Conservation (phyloP, 1,139 yeast genomes). For the Nadsonia commutata region DNA sequence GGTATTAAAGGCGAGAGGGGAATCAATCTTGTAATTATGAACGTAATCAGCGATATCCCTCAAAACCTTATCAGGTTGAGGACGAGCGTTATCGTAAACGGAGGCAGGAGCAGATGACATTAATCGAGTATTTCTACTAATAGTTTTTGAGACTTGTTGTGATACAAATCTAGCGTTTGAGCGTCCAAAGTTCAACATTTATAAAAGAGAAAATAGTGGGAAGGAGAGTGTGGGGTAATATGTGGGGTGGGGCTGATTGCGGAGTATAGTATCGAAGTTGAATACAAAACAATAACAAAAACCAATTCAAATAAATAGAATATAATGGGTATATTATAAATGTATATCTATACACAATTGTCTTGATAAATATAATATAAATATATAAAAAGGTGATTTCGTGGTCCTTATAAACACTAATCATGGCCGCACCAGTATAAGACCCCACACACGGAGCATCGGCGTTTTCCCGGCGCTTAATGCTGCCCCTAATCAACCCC, state of each 20-base stretch:
- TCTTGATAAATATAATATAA: neutral
- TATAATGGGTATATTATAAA: neutral
- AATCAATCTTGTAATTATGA: conserved; percentile 32
- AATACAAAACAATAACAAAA: neutral
- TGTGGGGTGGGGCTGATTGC: neutral
- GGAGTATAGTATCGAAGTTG: neutral
- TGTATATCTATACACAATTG: neutral
- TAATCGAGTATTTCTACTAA: neutral
- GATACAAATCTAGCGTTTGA: neutral
- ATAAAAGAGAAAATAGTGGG: neutral
- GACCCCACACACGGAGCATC: neutral
- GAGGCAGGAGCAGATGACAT: neutral
- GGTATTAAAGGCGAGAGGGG: conserved; percentile 35
- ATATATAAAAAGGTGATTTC: neutral
- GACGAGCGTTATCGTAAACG: conserved; percentile 30
- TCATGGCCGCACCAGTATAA: neutral
- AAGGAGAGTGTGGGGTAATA: neutral
- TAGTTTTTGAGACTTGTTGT: neutral
- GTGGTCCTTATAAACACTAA: neutral
- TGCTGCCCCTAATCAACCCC: no score
- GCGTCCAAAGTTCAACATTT: neutral
- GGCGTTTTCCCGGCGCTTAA: neutral
- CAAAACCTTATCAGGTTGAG: conserved; percentile 35
- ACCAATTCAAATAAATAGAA: neutral
- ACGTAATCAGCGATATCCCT: conserved; percentile 37